These are phyloP conservation scores for Dictyostelium discoideum DNA, from an alignment of 78 protist genomes.

Conservation along the genomic window dicty_2.7 NC_007088.5:1585501-1586000, in stretches of 20 bases:
- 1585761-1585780: conserved; percentile 73
- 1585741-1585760: conserved; percentile 6
- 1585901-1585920: neutral
- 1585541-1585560: neutral
- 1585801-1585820: neutral
- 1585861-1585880: conserved; percentile 60
- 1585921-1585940: conserved; percentile 53
- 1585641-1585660: neutral
- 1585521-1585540: neutral
- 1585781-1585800: neutral
- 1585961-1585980: conserved; percentile 3
- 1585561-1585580: too few relatives aligned
- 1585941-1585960: conserved; percentile 34
- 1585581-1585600: too few relatives aligned
- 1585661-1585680: neutral
- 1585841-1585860: conserved; percentile 83
- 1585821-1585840: conserved; percentile 36
- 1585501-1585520: neutral
- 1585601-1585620: neutral
- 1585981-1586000: conserved; percentile 28
- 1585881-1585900: neutral
- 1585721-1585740: conserved; percentile 86
- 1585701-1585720: conserved; percentile 25
- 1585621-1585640: neutral
- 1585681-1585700: neutral